Evolutionary conservation across 78 protist species (phyloP).

Genomic region (Guillardia theta): DNA sequence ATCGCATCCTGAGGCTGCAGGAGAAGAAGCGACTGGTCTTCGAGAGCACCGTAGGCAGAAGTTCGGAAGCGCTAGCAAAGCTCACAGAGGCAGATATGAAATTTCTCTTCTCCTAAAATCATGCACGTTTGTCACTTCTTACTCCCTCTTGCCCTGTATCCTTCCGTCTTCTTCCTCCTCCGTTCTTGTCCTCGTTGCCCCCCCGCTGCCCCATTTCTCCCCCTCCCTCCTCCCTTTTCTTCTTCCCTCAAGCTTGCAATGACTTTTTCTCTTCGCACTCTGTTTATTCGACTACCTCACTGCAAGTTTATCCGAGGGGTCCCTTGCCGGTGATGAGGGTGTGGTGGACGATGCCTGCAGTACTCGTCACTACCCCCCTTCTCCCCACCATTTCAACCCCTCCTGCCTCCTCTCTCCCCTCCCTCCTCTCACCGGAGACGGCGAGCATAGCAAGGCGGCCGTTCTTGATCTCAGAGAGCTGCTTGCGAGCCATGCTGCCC

Average conservation of each 20-base stretch:
- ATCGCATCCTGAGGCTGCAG: slow-evolving; percentile 19
- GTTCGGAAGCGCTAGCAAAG: not conserved
- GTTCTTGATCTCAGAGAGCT: not conserved
- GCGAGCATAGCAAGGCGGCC: slow-evolving; percentile 9
- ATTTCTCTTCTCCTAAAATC: not conserved
- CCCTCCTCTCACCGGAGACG: not conserved
- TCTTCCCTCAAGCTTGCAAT: too few relatives aligned
- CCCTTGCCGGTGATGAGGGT: not conserved
- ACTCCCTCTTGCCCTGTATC: too few relatives aligned
- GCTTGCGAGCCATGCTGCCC: not conserved
- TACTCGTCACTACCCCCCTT: not conserved
- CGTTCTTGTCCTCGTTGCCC: too few relatives aligned
- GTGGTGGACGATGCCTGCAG: slow-evolving; percentile 14
- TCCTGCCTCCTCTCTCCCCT: not conserved
- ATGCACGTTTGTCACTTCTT: too few relatives aligned
- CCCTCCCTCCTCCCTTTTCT: too few relatives aligned
- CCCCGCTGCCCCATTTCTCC: too few relatives aligned
- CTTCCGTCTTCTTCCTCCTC: too few relatives aligned
- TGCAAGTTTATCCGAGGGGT: not conserved
- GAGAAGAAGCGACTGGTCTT: slow-evolving; percentile 32
- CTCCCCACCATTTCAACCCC: not conserved
- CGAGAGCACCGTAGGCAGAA: slow-evolving; percentile 8
- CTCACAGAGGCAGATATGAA: slow-evolving; percentile 21
- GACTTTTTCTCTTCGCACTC: too few relatives aligned
- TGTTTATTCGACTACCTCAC: too few relatives aligned